Evolutionary conservation across 1,284 basidiomycete species (phyloP).

Genomic region (Inonotus obliquus): DNA sequence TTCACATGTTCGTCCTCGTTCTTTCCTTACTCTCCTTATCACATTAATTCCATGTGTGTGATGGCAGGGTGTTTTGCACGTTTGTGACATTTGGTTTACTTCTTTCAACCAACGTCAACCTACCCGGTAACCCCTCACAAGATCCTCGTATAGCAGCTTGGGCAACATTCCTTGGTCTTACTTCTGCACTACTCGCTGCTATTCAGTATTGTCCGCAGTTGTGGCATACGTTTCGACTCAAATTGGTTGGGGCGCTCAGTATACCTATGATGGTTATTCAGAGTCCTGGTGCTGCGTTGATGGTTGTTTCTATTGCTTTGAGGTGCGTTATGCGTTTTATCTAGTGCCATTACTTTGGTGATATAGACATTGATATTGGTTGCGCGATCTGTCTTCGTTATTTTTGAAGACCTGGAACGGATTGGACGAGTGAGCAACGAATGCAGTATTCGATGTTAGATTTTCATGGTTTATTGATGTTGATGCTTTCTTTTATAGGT

Average conservation of each 20-base stretch:
- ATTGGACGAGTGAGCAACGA: slow-evolving; percentile 72
- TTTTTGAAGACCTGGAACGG: slow-evolving; percentile 65
- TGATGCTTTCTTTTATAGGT: slow-evolving; percentile 42
- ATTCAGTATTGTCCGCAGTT: slow-evolving; percentile 91
- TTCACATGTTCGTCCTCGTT: slow-evolving; percentile 67
- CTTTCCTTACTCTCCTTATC: slow-evolving; percentile 13
- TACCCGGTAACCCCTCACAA: slow-evolving; percentile 33
- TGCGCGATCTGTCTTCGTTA: too few species aligned
- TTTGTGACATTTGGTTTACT: slow-evolving; percentile 57
- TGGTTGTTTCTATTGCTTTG: slow-evolving; percentile 83
- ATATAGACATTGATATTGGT: too few species aligned
- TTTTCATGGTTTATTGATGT: slow-evolving; percentile 11
- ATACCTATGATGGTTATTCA: slow-evolving; percentile 96
- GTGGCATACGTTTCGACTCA: slow-evolving; percentile 68
- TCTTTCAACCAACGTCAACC: slow-evolving; percentile 36
- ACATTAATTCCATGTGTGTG: slow-evolving; percentile 17
- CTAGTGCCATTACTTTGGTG: not conserved
- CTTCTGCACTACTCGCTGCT: slow-evolving; percentile 72
- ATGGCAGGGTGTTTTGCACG: slow-evolving; percentile 45
- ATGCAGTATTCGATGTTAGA: not conserved
- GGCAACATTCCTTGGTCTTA: slow-evolving; percentile 87
- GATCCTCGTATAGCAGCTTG: slow-evolving; percentile 49
- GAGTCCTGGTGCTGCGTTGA: slow-evolving; percentile 85
- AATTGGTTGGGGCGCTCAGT: slow-evolving; percentile 87
- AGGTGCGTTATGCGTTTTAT: slow-evolving; percentile 36